Conservation (phyloP, 371 early-diverging fungal genomes). For the Mucor irregularis region DNA sequence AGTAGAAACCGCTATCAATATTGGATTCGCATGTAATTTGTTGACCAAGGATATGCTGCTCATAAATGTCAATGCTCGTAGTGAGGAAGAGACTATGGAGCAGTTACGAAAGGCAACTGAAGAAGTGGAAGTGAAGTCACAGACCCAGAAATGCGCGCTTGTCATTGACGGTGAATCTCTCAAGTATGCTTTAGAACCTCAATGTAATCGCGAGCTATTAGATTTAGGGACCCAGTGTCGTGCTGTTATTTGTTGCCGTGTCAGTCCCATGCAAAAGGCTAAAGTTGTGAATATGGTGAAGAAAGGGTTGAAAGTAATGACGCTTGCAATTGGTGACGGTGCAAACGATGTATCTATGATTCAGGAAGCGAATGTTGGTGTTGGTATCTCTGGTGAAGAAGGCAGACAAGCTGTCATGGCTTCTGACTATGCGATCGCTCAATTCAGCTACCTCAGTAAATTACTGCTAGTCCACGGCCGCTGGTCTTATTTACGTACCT, state of each 20-base stretch:
- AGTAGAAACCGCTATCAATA: constrained; percentile 97
- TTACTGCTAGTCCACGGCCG: constrained; percentile 81
- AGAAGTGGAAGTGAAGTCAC: constrained; percentile 32
- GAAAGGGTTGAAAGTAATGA: constrained; percentile 70
- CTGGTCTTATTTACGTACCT: constrained; percentile 80
- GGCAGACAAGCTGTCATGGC: constrained; percentile 91
- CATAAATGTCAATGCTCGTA: constrained; percentile 69
- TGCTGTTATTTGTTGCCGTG: constrained; percentile 87
- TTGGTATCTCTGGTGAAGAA: constrained; percentile 93
- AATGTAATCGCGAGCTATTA: constrained; percentile 59
- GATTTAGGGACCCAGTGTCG: constrained; percentile 68
- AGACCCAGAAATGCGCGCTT: constrained; percentile 59
- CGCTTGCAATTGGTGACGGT: constrained; percentile 88
- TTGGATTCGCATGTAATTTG: constrained; percentile 89
- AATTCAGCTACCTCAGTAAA: constrained; percentile 77
- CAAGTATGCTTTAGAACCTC: constrained; percentile 71
- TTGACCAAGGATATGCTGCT: constrained; percentile 65
- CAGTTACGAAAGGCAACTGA: constrained; percentile 41
- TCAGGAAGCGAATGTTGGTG: constrained; percentile 86
- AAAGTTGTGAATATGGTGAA: constrained; percentile 69
- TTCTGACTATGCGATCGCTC: constrained; percentile 87
- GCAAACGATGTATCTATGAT: constrained; percentile 96
- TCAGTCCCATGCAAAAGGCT: constrained; percentile 90
- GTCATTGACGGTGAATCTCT: constrained; percentile 93
- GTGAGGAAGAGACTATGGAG: constrained; percentile 64